phyloP scores from a whole-genome alignment of 1,284 basidiomycete species.

The Cryptococcus sp. region DNA sequence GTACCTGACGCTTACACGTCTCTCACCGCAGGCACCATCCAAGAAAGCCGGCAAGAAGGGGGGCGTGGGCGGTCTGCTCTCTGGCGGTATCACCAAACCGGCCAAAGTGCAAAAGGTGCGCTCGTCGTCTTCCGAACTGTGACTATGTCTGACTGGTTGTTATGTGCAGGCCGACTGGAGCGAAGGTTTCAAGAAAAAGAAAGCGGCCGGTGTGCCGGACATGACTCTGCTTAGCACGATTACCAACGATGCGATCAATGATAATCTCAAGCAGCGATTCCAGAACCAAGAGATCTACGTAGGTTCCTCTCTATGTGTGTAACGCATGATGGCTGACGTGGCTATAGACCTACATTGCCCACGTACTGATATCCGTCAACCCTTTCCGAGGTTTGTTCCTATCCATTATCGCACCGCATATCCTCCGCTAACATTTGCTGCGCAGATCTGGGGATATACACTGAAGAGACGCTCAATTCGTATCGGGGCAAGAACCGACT shows the following conservation, averaged over 20 bases:
- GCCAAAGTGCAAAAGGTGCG: constrained; percentile 27
- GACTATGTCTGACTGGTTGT: background rate
- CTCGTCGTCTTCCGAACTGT: background rate
- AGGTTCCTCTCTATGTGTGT: constrained; percentile 20
- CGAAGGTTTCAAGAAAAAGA: constrained; percentile 98
- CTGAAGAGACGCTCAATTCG: constrained; percentile 76
- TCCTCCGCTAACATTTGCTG: background rate
- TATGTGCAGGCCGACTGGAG: constrained; percentile 85
- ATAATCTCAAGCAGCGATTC: constrained; percentile 96
- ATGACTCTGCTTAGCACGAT: constrained; percentile 98
- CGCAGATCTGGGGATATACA: constrained; percentile 94
- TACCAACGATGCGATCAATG: constrained; percentile 97
- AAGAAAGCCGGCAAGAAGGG: constrained; percentile 91
- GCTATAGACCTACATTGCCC: constrained; percentile 87
- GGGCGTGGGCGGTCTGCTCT: constrained; percentile 64
- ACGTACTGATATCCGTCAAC: constrained; percentile 97
- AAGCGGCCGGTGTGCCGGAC: constrained; percentile 94
- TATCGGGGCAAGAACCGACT: constrained; percentile 98
- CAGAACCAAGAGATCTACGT: constrained; percentile 91
- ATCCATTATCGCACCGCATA: background rate
- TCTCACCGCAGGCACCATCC: constrained; percentile 66
- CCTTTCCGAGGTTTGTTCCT: constrained; percentile 78
- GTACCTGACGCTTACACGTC: no score
- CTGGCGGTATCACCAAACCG: constrained; percentile 65
- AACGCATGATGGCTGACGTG: background rate